Percentiles rank a stretch among this genome's conserved stretches.
Conservation (phyloP, 208 protist species). For the Trypanosoma grayi region DNA sequence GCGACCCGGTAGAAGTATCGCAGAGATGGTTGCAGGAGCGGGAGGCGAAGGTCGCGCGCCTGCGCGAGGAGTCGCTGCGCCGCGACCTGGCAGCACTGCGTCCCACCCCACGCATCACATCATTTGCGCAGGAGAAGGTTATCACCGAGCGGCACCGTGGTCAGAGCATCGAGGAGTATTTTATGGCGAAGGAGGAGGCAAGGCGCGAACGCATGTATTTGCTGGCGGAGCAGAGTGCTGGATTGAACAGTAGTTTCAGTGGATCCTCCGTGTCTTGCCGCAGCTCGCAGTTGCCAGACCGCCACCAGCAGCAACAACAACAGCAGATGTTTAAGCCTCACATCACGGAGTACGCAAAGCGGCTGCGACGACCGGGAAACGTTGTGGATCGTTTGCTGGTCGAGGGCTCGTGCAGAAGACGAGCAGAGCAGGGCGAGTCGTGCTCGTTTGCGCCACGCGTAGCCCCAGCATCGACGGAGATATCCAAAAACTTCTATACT, state of each 20-base stretch:
- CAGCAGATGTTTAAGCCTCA: conserved; percentile 12
- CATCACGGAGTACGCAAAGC: conserved; percentile 49
- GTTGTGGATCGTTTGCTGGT: conserved; percentile 66
- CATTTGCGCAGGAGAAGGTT: conserved; percentile 45
- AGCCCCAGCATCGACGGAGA: conserved; percentile 33
- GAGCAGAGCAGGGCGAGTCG: conserved; percentile 7
- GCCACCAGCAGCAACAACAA: background rate
- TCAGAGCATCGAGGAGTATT: conserved; percentile 48
- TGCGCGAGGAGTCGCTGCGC: conserved; percentile 31
- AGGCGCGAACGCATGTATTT: conserved; percentile 53
- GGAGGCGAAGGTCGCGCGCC: conserved; percentile 25
- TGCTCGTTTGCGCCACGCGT: conserved; percentile 62
- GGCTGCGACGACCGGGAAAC: conserved; percentile 28
- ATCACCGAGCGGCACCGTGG: conserved; percentile 19
- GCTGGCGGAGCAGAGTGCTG: conserved; percentile 33
- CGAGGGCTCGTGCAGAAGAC: background rate
- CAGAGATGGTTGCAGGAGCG: conserved; percentile 42
- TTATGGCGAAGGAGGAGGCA: conserved; percentile 49
- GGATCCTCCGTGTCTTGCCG: conserved; percentile 1
- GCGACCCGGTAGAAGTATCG: conserved; percentile 25
- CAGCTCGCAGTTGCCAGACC: background rate
- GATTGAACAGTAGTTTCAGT: conserved; percentile 3
- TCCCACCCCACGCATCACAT: conserved; percentile 46
- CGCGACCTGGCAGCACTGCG: conserved; percentile 34
- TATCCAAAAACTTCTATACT: conserved; percentile 44